phyloP scores from a whole-genome alignment of 2,329 filamentous ascomycete species.

The Didymella arachidicola region DNA sequence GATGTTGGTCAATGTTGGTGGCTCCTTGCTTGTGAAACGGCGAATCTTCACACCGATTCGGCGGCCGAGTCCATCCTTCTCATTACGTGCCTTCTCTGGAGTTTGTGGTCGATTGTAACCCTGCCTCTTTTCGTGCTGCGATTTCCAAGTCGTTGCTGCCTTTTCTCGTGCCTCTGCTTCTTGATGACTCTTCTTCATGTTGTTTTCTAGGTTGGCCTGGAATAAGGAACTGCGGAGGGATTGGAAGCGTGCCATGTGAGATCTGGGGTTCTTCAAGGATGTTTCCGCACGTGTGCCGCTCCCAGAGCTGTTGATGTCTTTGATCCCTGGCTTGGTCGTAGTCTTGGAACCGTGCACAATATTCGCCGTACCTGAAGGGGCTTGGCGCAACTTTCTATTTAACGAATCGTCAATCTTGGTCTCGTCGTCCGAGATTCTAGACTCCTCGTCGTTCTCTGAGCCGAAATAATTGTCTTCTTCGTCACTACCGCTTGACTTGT shows the following conservation, averaged over 20 bases:
- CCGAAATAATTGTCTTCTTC: slow-evolving; percentile 4
- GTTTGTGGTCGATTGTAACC: slow-evolving; percentile 39
- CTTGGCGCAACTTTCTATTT: slow-evolving; percentile 19
- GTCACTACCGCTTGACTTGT: slow-evolving; percentile 39
- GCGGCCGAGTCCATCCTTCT: slow-evolving; percentile 32
- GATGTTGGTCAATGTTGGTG: slow-evolving; percentile 35
- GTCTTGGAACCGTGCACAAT: slow-evolving; percentile 21
- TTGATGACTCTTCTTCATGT: slow-evolving; percentile 30
- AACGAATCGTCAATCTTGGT: slow-evolving; percentile 20
- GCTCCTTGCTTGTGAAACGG: slow-evolving; percentile 42
- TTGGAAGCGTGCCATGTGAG: slow-evolving; percentile 45
- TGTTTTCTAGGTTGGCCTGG: slow-evolving; percentile 40
- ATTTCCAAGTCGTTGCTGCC: slow-evolving; percentile 35
- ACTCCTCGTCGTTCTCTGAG: slow-evolving; percentile 21
- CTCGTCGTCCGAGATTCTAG: slow-evolving; percentile 13
- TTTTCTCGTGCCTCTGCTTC: slow-evolving; percentile 33
- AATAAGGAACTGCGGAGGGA: slow-evolving; percentile 47
- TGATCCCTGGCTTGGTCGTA: slow-evolving; percentile 22
- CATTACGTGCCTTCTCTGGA: slow-evolving; percentile 26
- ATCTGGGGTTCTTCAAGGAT: slow-evolving; percentile 27
- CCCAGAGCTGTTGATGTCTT: slow-evolving; percentile 13
- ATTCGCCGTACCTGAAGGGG: slow-evolving; percentile 6
- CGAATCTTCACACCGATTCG: slow-evolving; percentile 38
- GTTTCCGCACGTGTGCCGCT: slow-evolving; percentile 9
- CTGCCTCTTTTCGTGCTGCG: slow-evolving; percentile 39